Percentiles rank a stretch among this genome's conserved stretches.
Conservation (phyloP, 768 basidiomycete genomes). For the Crassisporium funariophilum region DNA sequence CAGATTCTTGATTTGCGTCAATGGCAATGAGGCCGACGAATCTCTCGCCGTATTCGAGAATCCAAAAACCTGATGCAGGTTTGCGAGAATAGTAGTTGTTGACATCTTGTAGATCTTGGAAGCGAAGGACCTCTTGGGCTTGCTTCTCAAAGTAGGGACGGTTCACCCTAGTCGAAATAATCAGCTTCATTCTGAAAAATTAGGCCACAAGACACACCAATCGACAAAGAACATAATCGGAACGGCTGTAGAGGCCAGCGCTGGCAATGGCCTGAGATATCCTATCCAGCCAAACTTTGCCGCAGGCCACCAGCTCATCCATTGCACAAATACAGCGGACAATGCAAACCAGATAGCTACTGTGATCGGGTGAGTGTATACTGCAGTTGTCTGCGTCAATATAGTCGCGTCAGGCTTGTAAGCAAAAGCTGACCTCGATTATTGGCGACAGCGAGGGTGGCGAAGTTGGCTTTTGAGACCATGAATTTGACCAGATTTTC, state of each 20-base stretch:
- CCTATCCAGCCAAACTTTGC: constrained; percentile 42
- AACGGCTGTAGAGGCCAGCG: constrained; percentile 62
- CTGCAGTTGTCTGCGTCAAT: constrained; percentile 36
- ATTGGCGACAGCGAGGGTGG: constrained; percentile 69
- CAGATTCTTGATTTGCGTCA: constrained; percentile 56
- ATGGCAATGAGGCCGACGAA: constrained; percentile 73
- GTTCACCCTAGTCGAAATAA: constrained; percentile 55
- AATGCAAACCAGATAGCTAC: constrained; percentile 63
- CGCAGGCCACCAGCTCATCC: constrained; percentile 71
- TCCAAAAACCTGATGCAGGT: constrained; percentile 68
- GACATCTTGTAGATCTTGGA: constrained; percentile 57
- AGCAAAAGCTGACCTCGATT: constrained; percentile 44
- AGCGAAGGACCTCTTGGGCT: constrained; percentile 51
- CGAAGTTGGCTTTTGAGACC: constrained; percentile 67
- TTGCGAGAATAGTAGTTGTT: constrained; percentile 57
- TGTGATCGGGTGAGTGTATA: constrained; percentile 58
- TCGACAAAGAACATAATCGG: constrained; percentile 69
- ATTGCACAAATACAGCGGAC: constrained; percentile 58
- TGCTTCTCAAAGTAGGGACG: constrained; percentile 65
- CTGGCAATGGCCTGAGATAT: constrained; percentile 64
- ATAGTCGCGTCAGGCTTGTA: background rate
- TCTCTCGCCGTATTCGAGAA: constrained; percentile 58
- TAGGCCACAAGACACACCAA: constrained; percentile 48
- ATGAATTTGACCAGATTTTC: constrained; percentile 63
- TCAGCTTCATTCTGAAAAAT: background rate